phyloP scores from a whole-genome alignment of 495 filamentous ascomycete species.

The Letharia lupina region DNA sequence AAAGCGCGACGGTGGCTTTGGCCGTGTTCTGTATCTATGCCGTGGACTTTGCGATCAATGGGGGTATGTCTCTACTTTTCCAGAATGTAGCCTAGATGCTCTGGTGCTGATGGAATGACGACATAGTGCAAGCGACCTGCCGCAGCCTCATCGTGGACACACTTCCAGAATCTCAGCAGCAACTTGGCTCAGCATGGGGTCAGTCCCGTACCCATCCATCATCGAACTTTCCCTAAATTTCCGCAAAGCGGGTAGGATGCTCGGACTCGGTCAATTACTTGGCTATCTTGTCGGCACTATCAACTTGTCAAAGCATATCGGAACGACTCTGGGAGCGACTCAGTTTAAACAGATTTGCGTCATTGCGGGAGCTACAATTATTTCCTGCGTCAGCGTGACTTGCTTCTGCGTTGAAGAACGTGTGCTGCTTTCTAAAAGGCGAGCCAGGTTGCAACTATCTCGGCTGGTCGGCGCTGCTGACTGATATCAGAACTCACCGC shows the following conservation, averaged over 20 bases:
- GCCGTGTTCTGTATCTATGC: slow-evolving; percentile 82
- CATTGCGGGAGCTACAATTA: slow-evolving; percentile 64
- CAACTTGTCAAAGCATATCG: slow-evolving; percentile 67
- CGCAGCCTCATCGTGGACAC: slow-evolving; percentile 89
- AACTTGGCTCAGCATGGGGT: slow-evolving; percentile 85
- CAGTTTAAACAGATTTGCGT: slow-evolving; percentile 92
- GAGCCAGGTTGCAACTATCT: slow-evolving; percentile 20
- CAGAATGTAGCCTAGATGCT: neutral
- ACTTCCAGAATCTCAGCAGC: slow-evolving; percentile 77
- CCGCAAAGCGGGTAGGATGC: slow-evolving; percentile 69
- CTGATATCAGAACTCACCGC: neutral
- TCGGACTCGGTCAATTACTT: slow-evolving; percentile 72
- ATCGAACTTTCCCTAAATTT: slow-evolving; percentile 2
- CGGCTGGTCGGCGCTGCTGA: neutral
- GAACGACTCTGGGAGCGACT: slow-evolving; percentile 64
- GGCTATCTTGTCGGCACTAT: slow-evolving; percentile 78
- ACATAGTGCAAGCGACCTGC: slow-evolving; percentile 71
- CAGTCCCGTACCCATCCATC: slow-evolving; percentile 27
- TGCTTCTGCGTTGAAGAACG: slow-evolving; percentile 78
- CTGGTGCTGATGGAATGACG: slow-evolving; percentile 20
- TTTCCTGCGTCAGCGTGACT: slow-evolving; percentile 59
- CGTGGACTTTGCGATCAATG: slow-evolving; percentile 92
- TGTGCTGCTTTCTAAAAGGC: slow-evolving; percentile 61
- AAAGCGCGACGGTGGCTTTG: slow-evolving; percentile 52
- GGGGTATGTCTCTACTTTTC: slow-evolving; percentile 44